These are phyloP conservation scores for Pouteria glomerata DNA, from an alignment of 148 eudicot species.

Conservation along the genomic window DNA sequence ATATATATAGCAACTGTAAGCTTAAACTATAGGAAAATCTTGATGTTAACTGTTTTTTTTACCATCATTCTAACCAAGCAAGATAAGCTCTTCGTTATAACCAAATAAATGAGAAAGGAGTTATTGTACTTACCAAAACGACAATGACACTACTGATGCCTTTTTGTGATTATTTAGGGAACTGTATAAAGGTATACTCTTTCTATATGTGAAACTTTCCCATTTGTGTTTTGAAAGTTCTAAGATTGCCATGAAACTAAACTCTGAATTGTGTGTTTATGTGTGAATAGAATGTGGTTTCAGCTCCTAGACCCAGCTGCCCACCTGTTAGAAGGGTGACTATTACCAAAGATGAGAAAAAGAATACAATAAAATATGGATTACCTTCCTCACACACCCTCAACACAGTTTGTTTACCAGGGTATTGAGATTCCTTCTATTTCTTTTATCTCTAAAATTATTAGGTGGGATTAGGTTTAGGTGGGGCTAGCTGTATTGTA, in stretches of 20 bases:
- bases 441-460: not conserved
- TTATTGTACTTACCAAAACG: too few species aligned
- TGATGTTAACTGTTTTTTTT: too few species aligned
- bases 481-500: not conserved
- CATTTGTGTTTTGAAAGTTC: not conserved
- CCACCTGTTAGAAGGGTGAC: conserved; percentile 89
- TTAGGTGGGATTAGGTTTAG: not conserved
- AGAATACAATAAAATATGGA: conserved; percentile 88
- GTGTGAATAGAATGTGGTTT: conserved; percentile 68
- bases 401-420: conserved; percentile 91
- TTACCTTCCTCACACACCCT: conserved; percentile 99
- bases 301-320: conserved; percentile 90
- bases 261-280: not conserved
- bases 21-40: too few species aligned
- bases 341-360: conserved; percentile 82
- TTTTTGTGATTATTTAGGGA: conserved; percentile 89
- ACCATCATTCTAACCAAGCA: too few species aligned
- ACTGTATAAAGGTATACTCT: conserved; percentile 68
- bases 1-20: too few species aligned
- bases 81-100: too few species aligned
- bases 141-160: conserved; percentile 94
- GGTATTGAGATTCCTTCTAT: conserved; percentile 37
- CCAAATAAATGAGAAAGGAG: too few species aligned
- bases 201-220: not conserved
- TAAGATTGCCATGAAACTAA: not conserved